Conservation (phyloP, 2,329 filamentous ascomycete species). For the Madurella mycetomatis region DNA sequence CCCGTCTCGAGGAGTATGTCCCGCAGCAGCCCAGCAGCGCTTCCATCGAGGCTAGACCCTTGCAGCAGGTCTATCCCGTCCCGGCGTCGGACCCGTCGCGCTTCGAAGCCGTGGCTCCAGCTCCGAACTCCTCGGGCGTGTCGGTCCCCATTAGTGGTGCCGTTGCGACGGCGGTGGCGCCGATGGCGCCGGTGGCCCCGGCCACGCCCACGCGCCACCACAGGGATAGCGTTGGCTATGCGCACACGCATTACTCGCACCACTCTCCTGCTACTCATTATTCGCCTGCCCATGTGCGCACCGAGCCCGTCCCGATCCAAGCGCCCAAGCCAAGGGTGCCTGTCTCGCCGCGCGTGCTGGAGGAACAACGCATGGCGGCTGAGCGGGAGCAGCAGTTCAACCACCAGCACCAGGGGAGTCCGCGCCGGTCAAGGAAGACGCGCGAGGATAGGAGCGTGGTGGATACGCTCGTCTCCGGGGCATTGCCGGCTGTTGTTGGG, state of each 20-base stretch:
- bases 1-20: slow-evolving; percentile 11
- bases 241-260: background rate
- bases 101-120: slow-evolving; percentile 49
- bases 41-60: slow-evolving; percentile 35
- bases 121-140: slow-evolving; percentile 44
- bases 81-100: slow-evolving; percentile 60
- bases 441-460: slow-evolving; percentile 26
- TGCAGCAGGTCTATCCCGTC: slow-evolving; percentile 64
- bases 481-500: slow-evolving; percentile 13
- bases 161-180: slow-evolving; percentile 5
- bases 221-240: slow-evolving; percentile 4
- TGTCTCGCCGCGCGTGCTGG: slow-evolving; percentile 65
- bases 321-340: slow-evolving; percentile 78
- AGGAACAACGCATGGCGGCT: slow-evolving; percentile 37
- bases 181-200: background rate
- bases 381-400: slow-evolving; percentile 5
- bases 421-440: slow-evolving; percentile 11
- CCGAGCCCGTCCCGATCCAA: slow-evolving; percentile 66
- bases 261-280: slow-evolving; percentile 30
- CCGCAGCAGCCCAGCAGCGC: slow-evolving; percentile 30
- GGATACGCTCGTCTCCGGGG: slow-evolving; percentile 12
- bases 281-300: slow-evolving; percentile 34
- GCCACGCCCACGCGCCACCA: slow-evolving; percentile 11
- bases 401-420: slow-evolving; percentile 7
- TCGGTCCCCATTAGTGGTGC: slow-evolving; percentile 26